Percentiles rank a stretch among this genome's conserved stretches.
Conservation (phyloP, 352 stramenopile species). For the Pythium sp. region DNA sequence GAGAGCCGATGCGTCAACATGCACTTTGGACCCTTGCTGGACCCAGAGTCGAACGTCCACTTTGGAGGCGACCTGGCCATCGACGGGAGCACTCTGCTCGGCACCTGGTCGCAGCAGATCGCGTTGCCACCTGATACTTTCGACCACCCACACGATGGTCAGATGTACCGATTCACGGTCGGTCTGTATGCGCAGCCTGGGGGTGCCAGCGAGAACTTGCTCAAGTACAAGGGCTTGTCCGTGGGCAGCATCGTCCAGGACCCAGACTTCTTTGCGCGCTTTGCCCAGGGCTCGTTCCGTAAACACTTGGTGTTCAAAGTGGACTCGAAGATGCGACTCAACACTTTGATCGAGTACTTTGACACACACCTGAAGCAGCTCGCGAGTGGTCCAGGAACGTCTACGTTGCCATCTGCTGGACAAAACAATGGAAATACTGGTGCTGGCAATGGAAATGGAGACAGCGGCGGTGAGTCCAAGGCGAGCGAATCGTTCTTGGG, state of each 20-base stretch:
- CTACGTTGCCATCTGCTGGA: background rate
- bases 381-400: constrained; percentile 6
- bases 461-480: constrained; percentile 21
- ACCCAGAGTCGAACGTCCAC: constrained; percentile 56
- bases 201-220: constrained; percentile 50
- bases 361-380: constrained; percentile 37
- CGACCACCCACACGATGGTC: constrained; percentile 32
- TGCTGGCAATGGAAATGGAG: constrained; percentile 5
- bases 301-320: constrained; percentile 79
- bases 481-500: constrained; percentile 29
- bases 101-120: constrained; percentile 70
- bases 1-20: constrained; percentile 59
- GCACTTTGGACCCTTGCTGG: constrained; percentile 64
- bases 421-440: background rate
- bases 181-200: constrained; percentile 70
- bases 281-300: constrained; percentile 53
- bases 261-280: constrained; percentile 70
- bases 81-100: constrained; percentile 57
- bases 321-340: constrained; percentile 37
- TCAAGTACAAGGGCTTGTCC: constrained; percentile 82
- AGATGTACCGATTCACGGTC: constrained; percentile 45
- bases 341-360: constrained; percentile 53
- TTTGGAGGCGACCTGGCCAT: constrained; percentile 58
- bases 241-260: constrained; percentile 77
- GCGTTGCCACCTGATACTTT: constrained; percentile 30